Evolutionary conservation across 371 early-diverging fungal genomes (phyloP).

Genomic region (Globomyces sp.): DNA sequence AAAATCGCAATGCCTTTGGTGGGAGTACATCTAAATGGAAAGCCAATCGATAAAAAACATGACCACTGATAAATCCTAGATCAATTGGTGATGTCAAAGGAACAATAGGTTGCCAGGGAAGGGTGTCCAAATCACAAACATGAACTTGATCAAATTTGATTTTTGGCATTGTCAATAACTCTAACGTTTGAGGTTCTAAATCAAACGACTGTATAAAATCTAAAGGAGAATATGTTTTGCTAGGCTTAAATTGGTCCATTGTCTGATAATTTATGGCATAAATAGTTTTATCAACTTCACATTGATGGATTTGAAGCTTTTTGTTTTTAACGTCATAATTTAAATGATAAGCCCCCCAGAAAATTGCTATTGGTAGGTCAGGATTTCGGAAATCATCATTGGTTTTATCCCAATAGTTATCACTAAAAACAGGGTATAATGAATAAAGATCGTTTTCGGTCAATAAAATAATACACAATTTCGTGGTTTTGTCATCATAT

Average conservation of each 20-base stretch:
- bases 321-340: conserved; percentile 23
- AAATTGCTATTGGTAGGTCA: conserved; percentile 19
- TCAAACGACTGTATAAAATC: background rate
- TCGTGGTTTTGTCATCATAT: conserved; percentile 7
- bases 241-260: conserved; percentile 3
- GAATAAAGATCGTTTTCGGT: conserved; percentile 49
- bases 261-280: background rate
- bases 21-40: conserved; percentile 18
- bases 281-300: conserved; percentile 2
- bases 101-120: background rate
- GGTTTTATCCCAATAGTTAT: conserved; percentile 43
- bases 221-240: background rate
- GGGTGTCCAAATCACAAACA: conserved; percentile 4
- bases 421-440: conserved; percentile 58
- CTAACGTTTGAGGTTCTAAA: background rate
- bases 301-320: conserved; percentile 25
- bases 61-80: conserved; percentile 63
- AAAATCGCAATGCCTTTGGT: conserved; percentile 37
- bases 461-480: conserved; percentile 50
- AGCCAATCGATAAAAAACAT: conserved; percentile 57
- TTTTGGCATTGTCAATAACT: background rate
- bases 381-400: background rate
- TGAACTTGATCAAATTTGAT: background rate
- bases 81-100: conserved; percentile 52
- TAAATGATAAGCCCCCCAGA: conserved; percentile 51